Base-by-base conservation (phyloP, 1,139 yeast genomes). In the Sugiyamaella paludigena region DNA sequence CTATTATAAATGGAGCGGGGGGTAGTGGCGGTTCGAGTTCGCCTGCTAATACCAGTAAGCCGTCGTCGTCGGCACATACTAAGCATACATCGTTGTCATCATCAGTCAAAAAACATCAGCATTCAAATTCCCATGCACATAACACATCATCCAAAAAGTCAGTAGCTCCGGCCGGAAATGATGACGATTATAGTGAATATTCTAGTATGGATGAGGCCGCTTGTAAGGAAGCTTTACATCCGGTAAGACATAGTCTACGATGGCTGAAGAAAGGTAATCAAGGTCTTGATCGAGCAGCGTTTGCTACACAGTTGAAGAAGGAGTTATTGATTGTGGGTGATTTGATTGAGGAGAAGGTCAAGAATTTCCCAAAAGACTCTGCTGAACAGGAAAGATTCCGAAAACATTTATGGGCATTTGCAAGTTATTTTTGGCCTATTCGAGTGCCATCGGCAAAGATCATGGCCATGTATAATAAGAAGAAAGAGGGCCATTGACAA, bases 391-490 rank as follows among this genome's bases (percentile, higher is more conserved):
- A 67, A 30, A 77, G 74, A 58, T 58, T 74, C 43, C 72, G 76
- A 54, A 83, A 79, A 64, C 96, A 91, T 61, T 72, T 92, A 52
- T 92, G 99, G 98, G 79, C 87, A 24, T 87, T 85, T 67, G 95
- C 97, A 7, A 79, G 94, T 34, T 79, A 81, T 53, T 92, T 85
- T 66, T 92, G 98, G 98, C 98, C 98, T 1, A 87, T 83, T 2
- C 81, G 81, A 56, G 98, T 87, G 36, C 63, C 73, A 13, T 85
- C 95, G 51, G 73, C 77, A 41, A 86, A 86, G 69, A 82, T 92
- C 59, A 79, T 80, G 67, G 85, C 82, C 45, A 92, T 92, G 96
- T 92, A 91, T 68, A 78, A 78, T 61, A 84, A 87, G 68, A 69
- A 67, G 58, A 45, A 19, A 19, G 24, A 19, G 48, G 4, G 33